A percentile compares a stretch with the other conserved stretches of the same genome.
Conservation (phyloP, 2,329 filamentous ascomycete species). For the Pestalotiopsis sp. region DNA sequence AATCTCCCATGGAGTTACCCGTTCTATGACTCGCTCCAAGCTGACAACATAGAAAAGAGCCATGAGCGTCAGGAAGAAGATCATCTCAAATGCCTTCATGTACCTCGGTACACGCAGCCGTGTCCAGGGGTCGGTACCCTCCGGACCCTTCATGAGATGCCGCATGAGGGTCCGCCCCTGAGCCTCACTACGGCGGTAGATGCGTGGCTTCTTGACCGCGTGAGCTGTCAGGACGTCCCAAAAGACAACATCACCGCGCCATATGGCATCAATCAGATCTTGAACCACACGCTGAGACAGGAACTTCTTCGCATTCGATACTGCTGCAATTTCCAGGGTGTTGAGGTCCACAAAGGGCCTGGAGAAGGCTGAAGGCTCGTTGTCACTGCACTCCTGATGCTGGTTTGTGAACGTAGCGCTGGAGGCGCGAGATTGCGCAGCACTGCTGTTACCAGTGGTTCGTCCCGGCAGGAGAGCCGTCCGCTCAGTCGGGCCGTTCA, state of each 20-base stretch:
- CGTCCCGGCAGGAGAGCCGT: background rate
- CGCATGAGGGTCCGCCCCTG: background rate
- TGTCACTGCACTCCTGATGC: background rate
- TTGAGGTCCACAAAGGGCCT: slow-evolving; percentile 5
- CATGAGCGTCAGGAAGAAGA: slow-evolving; percentile 1
- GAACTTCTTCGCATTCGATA: slow-evolving; percentile 6
- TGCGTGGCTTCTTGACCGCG: slow-evolving; percentile 5
- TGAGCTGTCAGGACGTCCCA: background rate
- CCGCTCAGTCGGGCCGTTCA: background rate
- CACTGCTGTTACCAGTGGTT: background rate
- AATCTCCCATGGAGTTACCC: background rate
- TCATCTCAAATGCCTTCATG: slow-evolving; percentile 10
- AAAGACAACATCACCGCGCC: slow-evolving; percentile 4
- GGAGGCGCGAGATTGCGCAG: background rate
- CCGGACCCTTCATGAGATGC: background rate
- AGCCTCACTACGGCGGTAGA: background rate
- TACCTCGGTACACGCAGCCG: slow-evolving; percentile 1
- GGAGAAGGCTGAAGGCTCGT: background rate
- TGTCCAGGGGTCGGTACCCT: background rate
- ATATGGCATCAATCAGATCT: slow-evolving; percentile 1
- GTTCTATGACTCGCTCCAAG: background rate
- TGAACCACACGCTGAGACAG: background rate
- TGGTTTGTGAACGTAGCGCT: background rate
- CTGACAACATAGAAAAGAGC: background rate
- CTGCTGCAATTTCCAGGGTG: slow-evolving; percentile 4